These are phyloP conservation scores for Phytophthora sp. DNA, from an alignment of 352 stramenopile species.

Conservation along the genomic window DNA sequence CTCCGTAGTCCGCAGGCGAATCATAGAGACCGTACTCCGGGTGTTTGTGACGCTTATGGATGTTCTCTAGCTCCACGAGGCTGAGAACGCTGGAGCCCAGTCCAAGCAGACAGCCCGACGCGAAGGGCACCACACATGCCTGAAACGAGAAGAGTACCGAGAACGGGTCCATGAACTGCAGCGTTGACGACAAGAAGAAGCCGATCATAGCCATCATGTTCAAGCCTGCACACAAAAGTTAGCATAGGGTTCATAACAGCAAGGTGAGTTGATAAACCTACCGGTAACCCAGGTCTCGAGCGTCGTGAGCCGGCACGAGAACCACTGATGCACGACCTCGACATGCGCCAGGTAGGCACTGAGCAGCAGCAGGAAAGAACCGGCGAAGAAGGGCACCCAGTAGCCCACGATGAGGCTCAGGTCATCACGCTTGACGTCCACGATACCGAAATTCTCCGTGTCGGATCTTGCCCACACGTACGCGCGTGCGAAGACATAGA, in stretches of 20 bases:
- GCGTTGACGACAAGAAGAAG: constrained; percentile 80
- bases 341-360: constrained; percentile 83
- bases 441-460: constrained; percentile 74
- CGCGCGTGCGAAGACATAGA: constrained; percentile 65
- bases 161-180: constrained; percentile 88
- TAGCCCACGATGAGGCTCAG: constrained; percentile 75
- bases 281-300: constrained; percentile 56
- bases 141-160: constrained; percentile 78
- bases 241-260: constrained; percentile 17
- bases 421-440: constrained; percentile 70
- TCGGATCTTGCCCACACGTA: constrained; percentile 66
- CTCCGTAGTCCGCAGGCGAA: constrained; percentile 45
- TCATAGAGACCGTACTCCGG: constrained; percentile 81
- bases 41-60: constrained; percentile 85
- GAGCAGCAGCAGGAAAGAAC: constrained; percentile 76
- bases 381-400: constrained; percentile 85
- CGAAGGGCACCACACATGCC: constrained; percentile 74
- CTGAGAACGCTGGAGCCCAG: constrained; percentile 73
- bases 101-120: constrained; percentile 68
- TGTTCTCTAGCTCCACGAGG: constrained; percentile 74
- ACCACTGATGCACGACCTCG: constrained; percentile 86
- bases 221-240: constrained; percentile 46
- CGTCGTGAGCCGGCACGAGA: constrained; percentile 74
- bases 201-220: constrained; percentile 66
- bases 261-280: constrained; percentile 27